phyloP scores from a whole-genome alignment of 1,284 basidiomycete genomes.

The Naganishia albida region DNA sequence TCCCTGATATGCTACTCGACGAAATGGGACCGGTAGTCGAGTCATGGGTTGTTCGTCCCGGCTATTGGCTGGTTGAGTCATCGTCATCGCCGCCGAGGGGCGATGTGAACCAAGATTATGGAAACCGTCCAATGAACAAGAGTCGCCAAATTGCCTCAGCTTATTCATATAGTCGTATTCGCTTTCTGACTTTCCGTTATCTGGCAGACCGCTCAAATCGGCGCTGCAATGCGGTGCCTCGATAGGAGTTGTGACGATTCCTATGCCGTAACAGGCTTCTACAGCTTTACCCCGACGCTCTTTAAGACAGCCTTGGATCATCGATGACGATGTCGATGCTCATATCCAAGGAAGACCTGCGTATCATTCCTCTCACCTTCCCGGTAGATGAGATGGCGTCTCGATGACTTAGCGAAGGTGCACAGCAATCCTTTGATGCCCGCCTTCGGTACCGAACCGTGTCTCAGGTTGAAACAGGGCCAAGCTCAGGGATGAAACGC shows the following conservation, averaged over 20 bases:
- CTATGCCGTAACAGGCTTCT: too few relatives aligned
- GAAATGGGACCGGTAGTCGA: neutral
- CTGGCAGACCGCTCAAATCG: neutral
- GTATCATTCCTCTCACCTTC: too few relatives aligned
- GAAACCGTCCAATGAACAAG: neutral
- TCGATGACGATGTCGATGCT: neutral
- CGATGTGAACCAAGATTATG: neutral
- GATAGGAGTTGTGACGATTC: neutral
- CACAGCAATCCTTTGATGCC: too few relatives aligned
- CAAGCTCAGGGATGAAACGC: too few relatives aligned
- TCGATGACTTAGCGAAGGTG: too few relatives aligned
- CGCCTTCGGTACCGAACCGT: too few relatives aligned
- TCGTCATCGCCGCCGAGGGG: neutral
- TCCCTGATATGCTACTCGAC: neutral
- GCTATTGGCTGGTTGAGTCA: constrained; percentile 3
- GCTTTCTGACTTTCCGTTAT: neutral
- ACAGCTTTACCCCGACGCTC: neutral
- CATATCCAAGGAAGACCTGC: too few relatives aligned
- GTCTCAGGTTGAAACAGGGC: too few relatives aligned
- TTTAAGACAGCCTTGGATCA: neutral
- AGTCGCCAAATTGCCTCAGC: neutral
- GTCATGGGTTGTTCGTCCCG: neutral
- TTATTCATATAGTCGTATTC: neutral
- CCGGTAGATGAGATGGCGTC: too few relatives aligned
- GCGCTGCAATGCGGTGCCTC: neutral